Base-by-base conservation (phyloP, 1,284 basidiomycete species). In the Ustilago hordei region DNA sequence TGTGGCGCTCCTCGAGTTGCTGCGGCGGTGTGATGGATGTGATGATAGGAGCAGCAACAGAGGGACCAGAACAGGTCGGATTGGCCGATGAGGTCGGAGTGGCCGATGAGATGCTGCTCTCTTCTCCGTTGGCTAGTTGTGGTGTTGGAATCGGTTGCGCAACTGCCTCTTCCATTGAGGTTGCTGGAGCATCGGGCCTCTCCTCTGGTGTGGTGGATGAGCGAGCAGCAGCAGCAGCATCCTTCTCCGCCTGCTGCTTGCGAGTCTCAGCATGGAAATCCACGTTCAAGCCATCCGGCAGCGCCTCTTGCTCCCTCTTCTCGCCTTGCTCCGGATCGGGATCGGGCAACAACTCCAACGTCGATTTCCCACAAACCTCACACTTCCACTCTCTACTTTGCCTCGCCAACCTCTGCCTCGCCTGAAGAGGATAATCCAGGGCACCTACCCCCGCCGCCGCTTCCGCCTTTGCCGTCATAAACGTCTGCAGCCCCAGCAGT, bases 381-480 rank as follows among this genome's bases (percentile, higher is more conserved):
- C 82, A 82, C 35, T 35, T 68, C 81, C 81, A 84, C 13, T 6
- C n/a, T 8, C 61, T 60, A 23, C 75, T 71, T 41, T 70, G 66
- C 8, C 23, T 35, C 17, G 84, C 84, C 32, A 85, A 61, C 38
- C 91, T 91, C n/a, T 95, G 91, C 28, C 94, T 92, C 81, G 95
- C 92, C 32, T 94, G 94, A 69, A 92, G 92, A 60, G 95, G 89
- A 64, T 93, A 93, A 86, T 96, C 95, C 87, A 98, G 95, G 0
- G 93, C 92, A 84, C 95, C 93, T 3, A 96, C 89, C 19, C 94
- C 95, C 61, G 95, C 90, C 75, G 97, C 95, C 28, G 94, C 95
- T 92, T 82, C 62, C 3, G 61, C 78, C 31, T 71, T 74, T 3
- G 82, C 83, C 23, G 74, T 56, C 84, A 85, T 85, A 63, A 87